Conservation (phyloP, 1,284 basidiomycete genomes). For the Neotropicomus parvogracilis region DNA sequence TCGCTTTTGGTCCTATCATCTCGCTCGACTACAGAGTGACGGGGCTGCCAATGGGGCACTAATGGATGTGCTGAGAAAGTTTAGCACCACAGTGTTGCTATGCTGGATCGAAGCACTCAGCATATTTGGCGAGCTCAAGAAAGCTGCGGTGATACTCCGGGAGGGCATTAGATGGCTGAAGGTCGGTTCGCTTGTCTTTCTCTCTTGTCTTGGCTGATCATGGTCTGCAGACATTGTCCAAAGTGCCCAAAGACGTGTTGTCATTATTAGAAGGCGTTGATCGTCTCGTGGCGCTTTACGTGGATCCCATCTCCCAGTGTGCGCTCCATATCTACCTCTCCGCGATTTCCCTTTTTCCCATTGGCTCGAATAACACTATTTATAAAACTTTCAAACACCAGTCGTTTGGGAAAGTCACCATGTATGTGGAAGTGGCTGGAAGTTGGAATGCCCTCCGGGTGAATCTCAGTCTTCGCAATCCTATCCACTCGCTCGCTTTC, state of each 20-base stretch:
- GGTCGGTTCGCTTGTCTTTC: constrained; percentile 6
- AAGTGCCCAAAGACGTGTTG: neutral
- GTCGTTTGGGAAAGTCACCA: constrained; percentile 4
- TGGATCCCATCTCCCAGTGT: constrained; percentile 22
- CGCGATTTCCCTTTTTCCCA: constrained; percentile 4
- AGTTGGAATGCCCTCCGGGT: neutral
- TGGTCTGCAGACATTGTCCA: constrained; percentile 8
- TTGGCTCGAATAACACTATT: neutral
- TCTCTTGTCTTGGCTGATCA: neutral
- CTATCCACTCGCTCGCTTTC: constrained; percentile 19
- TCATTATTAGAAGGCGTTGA: constrained; percentile 2
- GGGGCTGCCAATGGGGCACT: constrained; percentile 6
- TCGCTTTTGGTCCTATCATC: constrained; percentile 23
- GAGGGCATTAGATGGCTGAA: constrained; percentile 20
- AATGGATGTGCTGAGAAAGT: constrained; percentile 6
- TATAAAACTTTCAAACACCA: constrained; percentile 15
- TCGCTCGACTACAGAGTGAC: constrained; percentile 14
- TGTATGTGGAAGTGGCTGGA: neutral
- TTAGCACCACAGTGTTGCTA: constrained; percentile 18
- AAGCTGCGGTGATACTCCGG: constrained; percentile 21
- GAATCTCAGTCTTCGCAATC: neutral
- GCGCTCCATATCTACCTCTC: constrained; percentile 23
- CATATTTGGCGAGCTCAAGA: constrained; percentile 21
- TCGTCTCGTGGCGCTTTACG: constrained; percentile 20
- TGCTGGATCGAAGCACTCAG: constrained; percentile 25